These are phyloP conservation scores for Solanum tacnaense DNA, from an alignment of 257 asterid species.

Conservation along the genomic window DNA sequence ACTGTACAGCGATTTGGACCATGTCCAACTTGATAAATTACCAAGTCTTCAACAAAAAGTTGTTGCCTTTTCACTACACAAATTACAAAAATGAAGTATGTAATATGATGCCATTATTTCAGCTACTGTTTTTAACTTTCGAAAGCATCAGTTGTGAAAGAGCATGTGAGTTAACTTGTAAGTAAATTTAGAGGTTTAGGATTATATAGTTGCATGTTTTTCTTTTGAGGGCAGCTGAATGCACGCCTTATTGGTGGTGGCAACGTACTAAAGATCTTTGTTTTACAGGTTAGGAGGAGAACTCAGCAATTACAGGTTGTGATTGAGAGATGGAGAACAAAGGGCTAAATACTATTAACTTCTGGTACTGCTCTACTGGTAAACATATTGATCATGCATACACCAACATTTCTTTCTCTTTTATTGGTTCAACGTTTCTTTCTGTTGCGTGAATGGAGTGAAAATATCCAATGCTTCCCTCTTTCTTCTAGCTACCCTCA, in stretches of 20 bases:
- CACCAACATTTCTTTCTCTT: not conserved
- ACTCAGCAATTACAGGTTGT: slow-evolving; percentile 46
- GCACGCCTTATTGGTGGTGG: not conserved
- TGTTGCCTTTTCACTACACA: not conserved
- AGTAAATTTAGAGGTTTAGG: not conserved
- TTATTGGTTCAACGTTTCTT: not conserved
- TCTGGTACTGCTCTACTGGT: not conserved
- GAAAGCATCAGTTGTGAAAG: not conserved
- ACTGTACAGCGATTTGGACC: not conserved
- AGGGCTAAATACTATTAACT: slow-evolving; percentile 13
- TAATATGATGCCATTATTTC: not conserved
- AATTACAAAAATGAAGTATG: not conserved
- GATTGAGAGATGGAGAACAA: slow-evolving; percentile 61
- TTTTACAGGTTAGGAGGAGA: slow-evolving; percentile 49
- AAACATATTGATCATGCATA: not conserved
- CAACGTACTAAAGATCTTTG: not conserved
- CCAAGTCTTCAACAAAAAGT: not conserved
- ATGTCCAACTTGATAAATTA: not conserved
- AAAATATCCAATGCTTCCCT: not conserved
- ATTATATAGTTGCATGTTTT: not conserved
- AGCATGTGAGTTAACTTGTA: not conserved
- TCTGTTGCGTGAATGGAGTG: not conserved
- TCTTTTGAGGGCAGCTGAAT: not conserved
- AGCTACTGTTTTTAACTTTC: not conserved
- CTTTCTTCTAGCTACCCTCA: not conserved